Conservation (phyloP, 345 rosid species). For the Cochlearia excelsa region DNA sequence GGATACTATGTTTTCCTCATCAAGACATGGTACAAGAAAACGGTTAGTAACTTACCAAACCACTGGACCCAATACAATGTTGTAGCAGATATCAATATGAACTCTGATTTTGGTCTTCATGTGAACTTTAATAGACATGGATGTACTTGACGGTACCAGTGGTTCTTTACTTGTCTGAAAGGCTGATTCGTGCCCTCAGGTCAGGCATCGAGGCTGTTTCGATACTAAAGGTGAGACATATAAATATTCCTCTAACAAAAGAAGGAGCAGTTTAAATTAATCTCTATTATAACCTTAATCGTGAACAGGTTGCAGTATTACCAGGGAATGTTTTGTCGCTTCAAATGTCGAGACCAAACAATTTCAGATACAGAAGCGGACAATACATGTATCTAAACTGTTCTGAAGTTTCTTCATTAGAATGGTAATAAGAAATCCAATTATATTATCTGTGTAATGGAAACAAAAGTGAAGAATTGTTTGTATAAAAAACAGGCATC, state of each 20-base stretch:
- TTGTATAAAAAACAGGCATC: slow-evolving; percentile 56
- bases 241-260: background rate
- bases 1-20: slow-evolving; percentile 58
- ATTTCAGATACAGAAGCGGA: slow-evolving; percentile 75
- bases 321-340: slow-evolving; percentile 75
- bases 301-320: slow-evolving; percentile 62
- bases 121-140: slow-evolving; percentile 56
- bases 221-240: slow-evolving; percentile 48
- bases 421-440: slow-evolving; percentile 47
- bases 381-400: slow-evolving; percentile 80
- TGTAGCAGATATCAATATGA: slow-evolving; percentile 1
- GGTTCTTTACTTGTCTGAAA: slow-evolving; percentile 52
- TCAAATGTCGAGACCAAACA: slow-evolving; percentile 69
- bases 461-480: slow-evolving; percentile 9
- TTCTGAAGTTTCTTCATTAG: slow-evolving; percentile 72
- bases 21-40: slow-evolving; percentile 59
- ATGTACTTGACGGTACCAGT: slow-evolving; percentile 73
- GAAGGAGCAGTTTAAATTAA: background rate
- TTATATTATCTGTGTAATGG: background rate
- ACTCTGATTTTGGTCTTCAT: slow-evolving; percentile 18
- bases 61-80: background rate
- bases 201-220: slow-evolving; percentile 66
- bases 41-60: slow-evolving; percentile 43
- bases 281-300: background rate
- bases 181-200: slow-evolving; percentile 60